Percentiles rank a stretch among this genome's conserved stretches.
Evolutionary conservation across 2,329 filamentous ascomycete genomes (phyloP).

Genomic region (Pseudogymnoascus sp.): DNA sequence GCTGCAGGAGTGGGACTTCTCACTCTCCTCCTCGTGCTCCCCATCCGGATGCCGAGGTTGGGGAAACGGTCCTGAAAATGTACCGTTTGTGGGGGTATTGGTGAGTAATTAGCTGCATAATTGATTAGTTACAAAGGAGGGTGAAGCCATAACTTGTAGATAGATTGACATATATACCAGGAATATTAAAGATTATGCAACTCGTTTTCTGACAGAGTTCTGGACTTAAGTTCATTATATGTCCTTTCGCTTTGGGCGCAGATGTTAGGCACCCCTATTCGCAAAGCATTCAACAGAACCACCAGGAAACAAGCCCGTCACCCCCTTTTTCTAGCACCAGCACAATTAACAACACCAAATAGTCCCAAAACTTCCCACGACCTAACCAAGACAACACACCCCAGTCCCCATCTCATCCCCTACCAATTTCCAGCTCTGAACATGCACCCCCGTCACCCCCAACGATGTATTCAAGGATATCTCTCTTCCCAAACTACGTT

Average conservation of each 20-base stretch:
- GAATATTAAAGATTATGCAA: neutral
- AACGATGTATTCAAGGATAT: too few relatives aligned
- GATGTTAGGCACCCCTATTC: neutral
- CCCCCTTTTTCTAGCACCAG: neutral
- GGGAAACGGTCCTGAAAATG: conserved; percentile 33
- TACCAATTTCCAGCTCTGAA: neutral
- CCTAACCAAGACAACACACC: neutral
- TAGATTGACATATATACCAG: neutral
- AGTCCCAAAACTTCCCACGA: neutral
- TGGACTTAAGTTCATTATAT: neutral
- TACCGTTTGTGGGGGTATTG: neutral
- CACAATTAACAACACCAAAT: neutral
- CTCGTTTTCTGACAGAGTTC: neutral
- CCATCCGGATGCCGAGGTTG: conserved; percentile 46
- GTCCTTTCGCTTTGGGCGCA: neutral
- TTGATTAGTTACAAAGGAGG: neutral
- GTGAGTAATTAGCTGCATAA: neutral
- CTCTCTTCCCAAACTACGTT: too few relatives aligned
- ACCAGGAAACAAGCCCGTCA: neutral
- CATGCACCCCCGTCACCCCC: neutral
- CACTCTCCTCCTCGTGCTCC: conserved; percentile 39
- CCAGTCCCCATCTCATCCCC: too few relatives aligned
- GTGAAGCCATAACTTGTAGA: neutral
- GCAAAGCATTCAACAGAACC: neutral
- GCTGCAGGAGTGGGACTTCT: conserved; percentile 40